A percentile compares a stretch with the other conserved stretches of the same genome.
Conservation (phyloP, 208 protist genomes). For the Trypanosoma lewisi region DNA sequence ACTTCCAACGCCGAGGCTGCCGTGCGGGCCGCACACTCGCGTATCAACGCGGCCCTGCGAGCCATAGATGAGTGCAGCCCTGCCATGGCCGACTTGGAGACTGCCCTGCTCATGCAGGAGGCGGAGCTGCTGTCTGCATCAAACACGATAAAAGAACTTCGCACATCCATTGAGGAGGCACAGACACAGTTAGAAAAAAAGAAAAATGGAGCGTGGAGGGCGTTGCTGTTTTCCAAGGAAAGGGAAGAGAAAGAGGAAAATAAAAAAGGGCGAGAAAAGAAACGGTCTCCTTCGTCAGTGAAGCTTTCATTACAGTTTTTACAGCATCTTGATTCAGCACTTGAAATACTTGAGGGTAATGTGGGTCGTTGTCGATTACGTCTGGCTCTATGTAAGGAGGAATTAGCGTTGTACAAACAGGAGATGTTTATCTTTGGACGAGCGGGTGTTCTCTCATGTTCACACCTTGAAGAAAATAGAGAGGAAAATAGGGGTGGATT, state of each 20-base stretch:
- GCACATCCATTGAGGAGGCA: constrained; percentile 29
- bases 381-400: constrained; percentile 77
- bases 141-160: constrained; percentile 45
- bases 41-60: constrained; percentile 26
- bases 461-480: constrained; percentile 11
- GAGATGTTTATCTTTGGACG: constrained; percentile 57
- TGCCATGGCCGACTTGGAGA: constrained; percentile 43
- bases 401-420: constrained; percentile 70
- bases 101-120: constrained; percentile 60
- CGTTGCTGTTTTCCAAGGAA: neutral
- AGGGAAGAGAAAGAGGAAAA: neutral
- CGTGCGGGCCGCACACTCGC: constrained; percentile 2
- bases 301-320: constrained; percentile 26
- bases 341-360: constrained; percentile 33
- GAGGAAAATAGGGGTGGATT: neutral
- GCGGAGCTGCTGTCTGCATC: constrained; percentile 62
- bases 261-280: neutral
- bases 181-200: constrained; percentile 8
- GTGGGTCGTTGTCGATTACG: constrained; percentile 42
- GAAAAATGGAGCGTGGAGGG: neutral
- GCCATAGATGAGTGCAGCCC: constrained; percentile 48
- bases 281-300: neutral
- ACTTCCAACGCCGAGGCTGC: constrained; percentile 9
- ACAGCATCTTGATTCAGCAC: constrained; percentile 25
- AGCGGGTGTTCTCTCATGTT: constrained; percentile 48